phyloP scores from a whole-genome alignment of 2,329 filamentous ascomycete genomes.

The Paraconiothyrium sp. region DNA sequence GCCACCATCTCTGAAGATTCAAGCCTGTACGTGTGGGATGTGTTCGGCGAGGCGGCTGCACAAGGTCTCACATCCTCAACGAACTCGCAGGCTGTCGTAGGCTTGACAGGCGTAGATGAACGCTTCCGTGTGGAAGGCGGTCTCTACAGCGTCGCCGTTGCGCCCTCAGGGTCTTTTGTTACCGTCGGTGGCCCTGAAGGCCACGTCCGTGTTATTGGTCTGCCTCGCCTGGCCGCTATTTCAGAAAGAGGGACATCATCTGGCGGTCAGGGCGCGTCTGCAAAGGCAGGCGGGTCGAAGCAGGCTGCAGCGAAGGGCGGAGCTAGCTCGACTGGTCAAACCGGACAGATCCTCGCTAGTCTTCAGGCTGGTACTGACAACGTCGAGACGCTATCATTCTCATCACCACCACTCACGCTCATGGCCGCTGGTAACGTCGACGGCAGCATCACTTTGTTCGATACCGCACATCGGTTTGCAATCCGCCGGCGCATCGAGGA shows the following conservation, averaged over 20 bases:
- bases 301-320: slow-evolving; percentile 53
- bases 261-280: slow-evolving; percentile 57
- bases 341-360: slow-evolving; percentile 80
- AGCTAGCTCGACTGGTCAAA: slow-evolving; percentile 57
- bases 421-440: slow-evolving; percentile 72
- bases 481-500: slow-evolving; percentile 83
- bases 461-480: slow-evolving; percentile 85
- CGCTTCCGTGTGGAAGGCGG: slow-evolving; percentile 92
- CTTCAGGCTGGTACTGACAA: slow-evolving; percentile 81
- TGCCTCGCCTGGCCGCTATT: slow-evolving; percentile 69
- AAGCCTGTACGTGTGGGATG: slow-evolving; percentile 91
- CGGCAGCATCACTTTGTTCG: slow-evolving; percentile 82
- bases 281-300: slow-evolving; percentile 59
- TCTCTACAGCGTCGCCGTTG: slow-evolving; percentile 85
- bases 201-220: slow-evolving; percentile 82
- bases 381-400: slow-evolving; percentile 79
- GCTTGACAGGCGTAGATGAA: slow-evolving; percentile 82
- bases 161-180: slow-evolving; percentile 80
- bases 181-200: slow-evolving; percentile 90
- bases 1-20: slow-evolving; percentile 90
- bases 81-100: slow-evolving; percentile 73
- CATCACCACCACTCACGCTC: slow-evolving; percentile 67
- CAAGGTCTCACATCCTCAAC: slow-evolving; percentile 66
- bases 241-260: slow-evolving; percentile 48
- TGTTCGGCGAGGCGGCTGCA: slow-evolving; percentile 80